Conservation (phyloP, 2,329 filamentous ascomycete genomes). For the Diaporthe citrichinensis region DNA sequence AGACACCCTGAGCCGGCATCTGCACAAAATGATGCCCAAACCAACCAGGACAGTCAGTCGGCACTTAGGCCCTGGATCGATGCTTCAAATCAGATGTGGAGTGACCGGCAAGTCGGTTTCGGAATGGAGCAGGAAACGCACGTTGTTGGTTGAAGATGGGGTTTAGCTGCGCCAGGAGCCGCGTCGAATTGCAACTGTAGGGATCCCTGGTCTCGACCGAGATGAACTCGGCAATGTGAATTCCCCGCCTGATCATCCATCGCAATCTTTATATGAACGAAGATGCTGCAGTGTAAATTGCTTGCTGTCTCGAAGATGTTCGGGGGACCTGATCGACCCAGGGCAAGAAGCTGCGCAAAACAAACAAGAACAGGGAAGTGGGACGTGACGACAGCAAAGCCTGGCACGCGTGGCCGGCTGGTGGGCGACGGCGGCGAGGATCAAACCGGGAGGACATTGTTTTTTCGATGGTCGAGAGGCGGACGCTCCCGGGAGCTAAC, state of each 20-base stretch:
- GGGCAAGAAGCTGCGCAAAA: neutral
- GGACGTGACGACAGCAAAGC: neutral
- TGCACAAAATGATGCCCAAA: neutral
- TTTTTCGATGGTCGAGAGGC: constrained; percentile 13
- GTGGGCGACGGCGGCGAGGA: neutral
- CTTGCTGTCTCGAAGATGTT: neutral
- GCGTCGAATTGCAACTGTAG: constrained; percentile 17
- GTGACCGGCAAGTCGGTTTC: constrained; percentile 19
- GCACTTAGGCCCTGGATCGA: neutral
- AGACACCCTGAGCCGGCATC: neutral
- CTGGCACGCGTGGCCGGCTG: neutral
- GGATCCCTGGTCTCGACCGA: constrained; percentile 1
- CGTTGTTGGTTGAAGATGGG: constrained; percentile 9
- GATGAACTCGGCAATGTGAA: neutral
- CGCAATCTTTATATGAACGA: neutral
- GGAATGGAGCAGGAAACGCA: constrained; percentile 11
- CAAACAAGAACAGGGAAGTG: neutral
- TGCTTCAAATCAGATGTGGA: neutral
- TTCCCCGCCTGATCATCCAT: neutral
- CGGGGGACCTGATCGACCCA: no score
- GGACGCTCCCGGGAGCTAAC: constrained; percentile 21
- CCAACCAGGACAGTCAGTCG: neutral
- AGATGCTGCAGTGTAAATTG: neutral
- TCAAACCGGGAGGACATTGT: constrained; percentile 1
- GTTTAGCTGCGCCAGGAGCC: neutral